These are phyloP conservation scores for Coemansia sp. DNA, from an alignment of 192 early-diverging fungal genomes.

Conservation along the genomic window DNA sequence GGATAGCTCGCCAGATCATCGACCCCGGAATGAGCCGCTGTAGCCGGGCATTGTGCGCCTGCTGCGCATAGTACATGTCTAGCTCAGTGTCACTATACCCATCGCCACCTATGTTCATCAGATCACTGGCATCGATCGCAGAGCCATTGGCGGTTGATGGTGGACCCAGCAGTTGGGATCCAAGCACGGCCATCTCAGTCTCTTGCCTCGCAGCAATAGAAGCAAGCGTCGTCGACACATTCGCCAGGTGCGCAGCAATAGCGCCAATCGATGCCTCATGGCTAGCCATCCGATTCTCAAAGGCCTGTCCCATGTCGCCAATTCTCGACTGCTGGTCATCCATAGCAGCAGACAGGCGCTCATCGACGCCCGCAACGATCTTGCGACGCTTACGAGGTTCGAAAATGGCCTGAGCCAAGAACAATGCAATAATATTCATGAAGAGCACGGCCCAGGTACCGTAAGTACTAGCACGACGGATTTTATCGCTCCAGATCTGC, in stretches of 20 bases:
- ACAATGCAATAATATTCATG: conserved; percentile 68
- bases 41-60: conserved; percentile 1
- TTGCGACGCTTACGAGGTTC: conserved; percentile 71
- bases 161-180: not conserved
- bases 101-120: conserved; percentile 3
- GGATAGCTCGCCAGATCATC: conserved; percentile 28
- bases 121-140: not conserved
- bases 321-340: conserved; percentile 46
- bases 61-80: conserved; percentile 48
- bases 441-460: conserved; percentile 74
- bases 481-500: conserved; percentile 87
- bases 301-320: not conserved
- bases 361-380: conserved; percentile 71
- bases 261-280: conserved; percentile 19
- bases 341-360: conserved; percentile 54
- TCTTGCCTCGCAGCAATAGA: conserved; percentile 25
- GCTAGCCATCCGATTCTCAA: conserved; percentile 14
- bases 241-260: conserved; percentile 24
- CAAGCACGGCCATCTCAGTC: conserved; percentile 7
- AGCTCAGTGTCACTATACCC: conserved; percentile 49
- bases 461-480: conserved; percentile 73
- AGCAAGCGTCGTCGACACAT: conserved; percentile 21
- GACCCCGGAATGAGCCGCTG: conserved; percentile 15
- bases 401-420: conserved; percentile 73
- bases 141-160: not conserved